Evolutionary conservation across 495 filamentous ascomycete genomes (phyloP).

Genomic region (Elasticomyces elasticus): DNA sequence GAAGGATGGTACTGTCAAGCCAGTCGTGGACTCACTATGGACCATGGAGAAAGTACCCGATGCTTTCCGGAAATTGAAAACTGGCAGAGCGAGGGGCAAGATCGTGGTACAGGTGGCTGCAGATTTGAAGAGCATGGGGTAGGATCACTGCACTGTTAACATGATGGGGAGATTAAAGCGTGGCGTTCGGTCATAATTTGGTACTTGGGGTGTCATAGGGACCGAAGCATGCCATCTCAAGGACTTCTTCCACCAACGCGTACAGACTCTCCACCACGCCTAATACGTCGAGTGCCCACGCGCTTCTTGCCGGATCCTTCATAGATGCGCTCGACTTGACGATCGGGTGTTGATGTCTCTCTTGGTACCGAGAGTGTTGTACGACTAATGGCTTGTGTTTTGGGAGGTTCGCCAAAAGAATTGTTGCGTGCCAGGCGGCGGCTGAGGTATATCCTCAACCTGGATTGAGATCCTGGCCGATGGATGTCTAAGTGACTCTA

Average conservation of each 20-base stretch:
- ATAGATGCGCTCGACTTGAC: neutral
- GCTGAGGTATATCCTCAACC: too few relatives aligned
- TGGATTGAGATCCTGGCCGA: too few relatives aligned
- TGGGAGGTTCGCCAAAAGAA: too few relatives aligned
- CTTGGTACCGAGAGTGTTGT: too few relatives aligned
- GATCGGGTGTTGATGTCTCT: neutral
- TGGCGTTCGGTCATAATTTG: neutral
- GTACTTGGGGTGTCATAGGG: neutral
- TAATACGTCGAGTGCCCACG: neutral
- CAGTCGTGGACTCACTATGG: constrained; percentile 22
- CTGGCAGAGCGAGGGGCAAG: constrained; percentile 26
- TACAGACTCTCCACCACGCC: neutral
- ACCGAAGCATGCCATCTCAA: neutral
- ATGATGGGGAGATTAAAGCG: neutral
- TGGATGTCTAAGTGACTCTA: too few relatives aligned
- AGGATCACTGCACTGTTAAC: neutral
- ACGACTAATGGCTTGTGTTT: too few relatives aligned
- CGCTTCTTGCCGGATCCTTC: neutral
- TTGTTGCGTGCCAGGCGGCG: too few relatives aligned
- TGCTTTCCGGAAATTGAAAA: constrained; percentile 23
- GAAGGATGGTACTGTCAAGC: constrained; percentile 24
- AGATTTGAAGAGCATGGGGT: neutral
- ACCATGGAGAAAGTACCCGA: constrained; percentile 20
- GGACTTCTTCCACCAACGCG: neutral
- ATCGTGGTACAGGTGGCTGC: constrained; percentile 22